Conservation (phyloP, 2,329 filamentous ascomycete species). For the Colletotrichum liriopes region DNA sequence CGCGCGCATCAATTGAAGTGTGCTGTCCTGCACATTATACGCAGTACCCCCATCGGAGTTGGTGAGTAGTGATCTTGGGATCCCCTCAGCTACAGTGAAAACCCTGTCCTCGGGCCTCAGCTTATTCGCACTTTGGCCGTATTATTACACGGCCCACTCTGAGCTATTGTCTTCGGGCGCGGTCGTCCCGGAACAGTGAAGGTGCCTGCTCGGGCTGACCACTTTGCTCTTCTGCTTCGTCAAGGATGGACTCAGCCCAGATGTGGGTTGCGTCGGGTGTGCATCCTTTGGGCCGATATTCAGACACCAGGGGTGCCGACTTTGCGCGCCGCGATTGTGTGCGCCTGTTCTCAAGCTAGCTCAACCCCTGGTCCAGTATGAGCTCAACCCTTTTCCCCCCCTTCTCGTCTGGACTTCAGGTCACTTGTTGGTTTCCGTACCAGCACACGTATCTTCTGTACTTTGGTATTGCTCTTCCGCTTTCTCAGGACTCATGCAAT, state of each 20-base stretch:
- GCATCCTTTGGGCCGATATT: neutral
- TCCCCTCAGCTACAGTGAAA: slow-evolving; percentile 28
- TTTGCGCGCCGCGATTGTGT: slow-evolving; percentile 2
- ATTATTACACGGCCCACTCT: slow-evolving; percentile 31
- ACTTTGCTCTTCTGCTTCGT: slow-evolving; percentile 9
- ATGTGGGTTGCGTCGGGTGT: slow-evolving; percentile 19
- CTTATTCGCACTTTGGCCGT: slow-evolving; percentile 29
- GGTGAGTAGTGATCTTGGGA: slow-evolving; percentile 12
- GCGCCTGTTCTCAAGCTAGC: slow-evolving; percentile 20
- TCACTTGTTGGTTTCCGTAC: slow-evolving; percentile 12
- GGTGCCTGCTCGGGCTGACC: slow-evolving; percentile 11
- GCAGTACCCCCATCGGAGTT: slow-evolving; percentile 17
- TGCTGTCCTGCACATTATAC: neutral
- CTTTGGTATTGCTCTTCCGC: slow-evolving; percentile 29
- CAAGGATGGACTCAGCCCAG: slow-evolving; percentile 9
- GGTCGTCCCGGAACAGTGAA: slow-evolving; percentile 15
- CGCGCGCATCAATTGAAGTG: neutral
- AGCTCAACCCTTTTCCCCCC: slow-evolving; percentile 22
- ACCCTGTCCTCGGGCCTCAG: slow-evolving; percentile 29
- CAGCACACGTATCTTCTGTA: slow-evolving; percentile 9
- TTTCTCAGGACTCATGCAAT: slow-evolving; percentile 11
- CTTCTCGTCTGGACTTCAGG: slow-evolving; percentile 2
- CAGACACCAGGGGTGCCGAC: neutral
- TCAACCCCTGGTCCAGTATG: slow-evolving; percentile 26
- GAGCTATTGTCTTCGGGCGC: slow-evolving; percentile 30